Percentiles rank a stretch among this genome's conserved stretches.
Evolutionary conservation across 2,329 filamentous ascomycete genomes (phyloP).

Genomic region (Paecilomyces sp.): DNA sequence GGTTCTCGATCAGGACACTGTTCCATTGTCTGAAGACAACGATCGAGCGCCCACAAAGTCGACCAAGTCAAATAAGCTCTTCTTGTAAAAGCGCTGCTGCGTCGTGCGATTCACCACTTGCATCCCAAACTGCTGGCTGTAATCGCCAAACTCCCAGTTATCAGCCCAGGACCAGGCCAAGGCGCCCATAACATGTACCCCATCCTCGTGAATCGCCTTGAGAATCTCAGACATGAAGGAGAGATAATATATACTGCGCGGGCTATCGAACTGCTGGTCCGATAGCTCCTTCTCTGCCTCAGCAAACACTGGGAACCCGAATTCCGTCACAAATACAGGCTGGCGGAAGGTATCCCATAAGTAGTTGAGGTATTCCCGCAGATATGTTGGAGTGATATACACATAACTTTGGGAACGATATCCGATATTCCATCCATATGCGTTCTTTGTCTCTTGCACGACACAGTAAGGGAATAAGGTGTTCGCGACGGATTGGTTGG

Average conservation of each 20-base stretch:
- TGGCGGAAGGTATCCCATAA: slow-evolving; percentile 52
- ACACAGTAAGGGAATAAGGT: slow-evolving; percentile 48
- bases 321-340: slow-evolving; percentile 46
- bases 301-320: slow-evolving; percentile 50
- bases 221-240: slow-evolving; percentile 49
- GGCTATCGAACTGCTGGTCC: slow-evolving; percentile 49
- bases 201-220: slow-evolving; percentile 51
- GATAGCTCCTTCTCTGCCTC: slow-evolving; percentile 38
- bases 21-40: too few relatives aligned
- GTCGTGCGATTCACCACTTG: slow-evolving; percentile 51
- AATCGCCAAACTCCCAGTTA: slow-evolving; percentile 52
- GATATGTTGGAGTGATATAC: slow-evolving; percentile 47
- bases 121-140: slow-evolving; percentile 46
- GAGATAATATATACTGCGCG: slow-evolving; percentile 49
- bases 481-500: slow-evolving; percentile 34
- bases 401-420: slow-evolving; percentile 50
- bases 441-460: slow-evolving; percentile 38
- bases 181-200: slow-evolving; percentile 48
- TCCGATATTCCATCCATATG: slow-evolving; percentile 53
- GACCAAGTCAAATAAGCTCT: slow-evolving; percentile 53
- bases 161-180: slow-evolving; percentile 49
- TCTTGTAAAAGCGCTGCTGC: slow-evolving; percentile 47
- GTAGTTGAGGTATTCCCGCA: slow-evolving; percentile 48
- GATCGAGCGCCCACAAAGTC: slow-evolving; percentile 37
- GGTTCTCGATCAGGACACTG: too few relatives aligned